phyloP scores from a whole-genome alignment of 345 rosid genomes.

The Crucihimalaya himalaica region DNA sequence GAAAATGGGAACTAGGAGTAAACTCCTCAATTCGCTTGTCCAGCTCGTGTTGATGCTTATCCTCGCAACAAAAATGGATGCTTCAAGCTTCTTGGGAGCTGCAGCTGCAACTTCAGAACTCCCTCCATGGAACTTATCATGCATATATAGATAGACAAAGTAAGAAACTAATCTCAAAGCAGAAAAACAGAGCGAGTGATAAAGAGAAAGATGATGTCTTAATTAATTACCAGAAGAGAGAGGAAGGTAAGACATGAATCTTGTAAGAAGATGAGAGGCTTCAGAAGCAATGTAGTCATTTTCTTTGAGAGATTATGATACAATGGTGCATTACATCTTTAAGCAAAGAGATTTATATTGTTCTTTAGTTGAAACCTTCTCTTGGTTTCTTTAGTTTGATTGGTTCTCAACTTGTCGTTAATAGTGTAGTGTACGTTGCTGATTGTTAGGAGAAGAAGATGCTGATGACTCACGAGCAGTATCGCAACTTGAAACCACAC shows the following conservation, averaged over 20 bases:
- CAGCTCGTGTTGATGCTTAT: conserved; percentile 33
- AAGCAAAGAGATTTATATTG: not conserved
- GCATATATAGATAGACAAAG: not conserved
- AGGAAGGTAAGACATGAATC: conserved; percentile 29
- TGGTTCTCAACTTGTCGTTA: conserved; percentile 31
- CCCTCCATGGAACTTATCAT: conserved; percentile 26
- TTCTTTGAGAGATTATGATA: conserved; percentile 10
- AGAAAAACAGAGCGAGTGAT: conserved; percentile 18
- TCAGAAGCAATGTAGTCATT: conserved; percentile 12
- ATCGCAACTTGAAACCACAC: conserved; percentile 27
- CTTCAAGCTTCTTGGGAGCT: conserved; percentile 2
- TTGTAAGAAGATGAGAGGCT: conserved; percentile 28
- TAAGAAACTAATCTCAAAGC: not conserved
- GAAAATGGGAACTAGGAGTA: conserved; percentile 46
- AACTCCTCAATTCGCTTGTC: conserved; percentile 35
- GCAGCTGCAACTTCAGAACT: conserved; percentile 4
- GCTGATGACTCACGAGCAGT: conserved; percentile 27
- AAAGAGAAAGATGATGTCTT: not conserved
- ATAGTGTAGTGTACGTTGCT: conserved; percentile 11
- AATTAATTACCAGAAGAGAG: conserved; percentile 24
- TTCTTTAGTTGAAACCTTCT: not conserved
- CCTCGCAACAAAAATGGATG: not conserved
- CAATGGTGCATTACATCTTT: conserved; percentile 31
- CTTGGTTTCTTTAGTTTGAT: not conserved
- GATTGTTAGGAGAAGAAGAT: conserved; percentile 17